phyloP scores from a whole-genome alignment of 2,329 filamentous ascomycete species.

The Fusarium subglutinans region DNA sequence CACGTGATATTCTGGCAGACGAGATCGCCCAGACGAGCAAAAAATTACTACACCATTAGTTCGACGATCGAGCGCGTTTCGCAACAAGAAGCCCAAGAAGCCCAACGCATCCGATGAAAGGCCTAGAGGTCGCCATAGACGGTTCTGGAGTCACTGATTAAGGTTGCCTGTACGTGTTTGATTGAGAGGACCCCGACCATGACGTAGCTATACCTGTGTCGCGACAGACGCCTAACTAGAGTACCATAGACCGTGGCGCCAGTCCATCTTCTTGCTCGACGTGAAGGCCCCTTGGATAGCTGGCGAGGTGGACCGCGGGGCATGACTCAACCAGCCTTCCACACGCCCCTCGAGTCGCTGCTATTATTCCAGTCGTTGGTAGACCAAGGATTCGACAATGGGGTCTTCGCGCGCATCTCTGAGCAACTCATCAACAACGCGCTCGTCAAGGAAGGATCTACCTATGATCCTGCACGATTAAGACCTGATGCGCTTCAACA shows the following conservation, averaged over 20 bases:
- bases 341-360: slow-evolving; percentile 87
- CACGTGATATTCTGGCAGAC: slow-evolving; percentile 47
- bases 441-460: slow-evolving; percentile 73
- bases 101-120: slow-evolving; percentile 44
- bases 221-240: slow-evolving; percentile 38
- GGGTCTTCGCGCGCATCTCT: slow-evolving; percentile 77
- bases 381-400: slow-evolving; percentile 70
- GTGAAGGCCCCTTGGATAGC: slow-evolving; percentile 64
- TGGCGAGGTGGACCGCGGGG: slow-evolving; percentile 64
- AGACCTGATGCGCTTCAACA: slow-evolving; percentile 80
- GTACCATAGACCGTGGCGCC: slow-evolving; percentile 61
- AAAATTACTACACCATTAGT: slow-evolving; percentile 39
- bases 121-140: slow-evolving; percentile 37
- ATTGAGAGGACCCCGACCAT: slow-evolving; percentile 38
- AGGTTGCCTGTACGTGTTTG: slow-evolving; percentile 47
- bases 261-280: slow-evolving; percentile 62
- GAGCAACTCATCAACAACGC: slow-evolving; percentile 77
- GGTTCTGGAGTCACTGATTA: slow-evolving; percentile 43
- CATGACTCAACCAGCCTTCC: slow-evolving; percentile 69
- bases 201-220: slow-evolving; percentile 40
- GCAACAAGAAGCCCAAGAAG: slow-evolving; percentile 36
- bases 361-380: slow-evolving; percentile 84
- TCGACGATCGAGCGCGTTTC: slow-evolving; percentile 32
- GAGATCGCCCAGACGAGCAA: slow-evolving; percentile 38
- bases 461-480: slow-evolving; percentile 79